Percentiles rank a stretch among this genome's conserved stretches.
phyloP scores from a whole-genome alignment of 2,329 filamentous ascomycete species.

The Alternaria ventricosa region DNA sequence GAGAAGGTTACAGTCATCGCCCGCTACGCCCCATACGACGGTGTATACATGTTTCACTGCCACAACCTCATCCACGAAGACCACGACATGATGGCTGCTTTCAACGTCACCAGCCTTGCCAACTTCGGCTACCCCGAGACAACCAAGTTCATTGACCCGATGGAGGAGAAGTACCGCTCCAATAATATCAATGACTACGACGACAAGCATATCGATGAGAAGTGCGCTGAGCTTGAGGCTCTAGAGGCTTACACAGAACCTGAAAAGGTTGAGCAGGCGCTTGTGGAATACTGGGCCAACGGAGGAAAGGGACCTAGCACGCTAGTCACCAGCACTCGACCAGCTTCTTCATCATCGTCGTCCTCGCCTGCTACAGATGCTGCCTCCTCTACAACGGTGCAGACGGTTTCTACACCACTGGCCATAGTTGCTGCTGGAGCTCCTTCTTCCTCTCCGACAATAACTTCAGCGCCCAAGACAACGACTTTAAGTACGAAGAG shows the following conservation, averaged over 20 bases:
- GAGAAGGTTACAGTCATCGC: slow-evolving; percentile 51
- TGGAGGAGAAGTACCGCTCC: slow-evolving; percentile 38
- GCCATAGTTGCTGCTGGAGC: not conserved
- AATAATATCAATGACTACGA: slow-evolving; percentile 30
- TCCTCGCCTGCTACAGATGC: not conserved
- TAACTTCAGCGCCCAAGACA: slow-evolving; percentile 6
- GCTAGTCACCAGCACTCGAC: slow-evolving; percentile 15
- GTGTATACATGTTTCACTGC: slow-evolving; percentile 59
- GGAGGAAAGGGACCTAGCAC: slow-evolving; percentile 23
- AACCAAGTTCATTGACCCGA: slow-evolving; percentile 43
- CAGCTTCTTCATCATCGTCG: not conserved
- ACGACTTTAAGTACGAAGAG: slow-evolving; percentile 9
- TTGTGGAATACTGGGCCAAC: slow-evolving; percentile 38
- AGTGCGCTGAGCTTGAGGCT: slow-evolving; percentile 31
- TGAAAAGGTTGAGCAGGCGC: slow-evolving; percentile 29
- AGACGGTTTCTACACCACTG: not conserved
- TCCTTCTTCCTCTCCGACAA: not conserved
- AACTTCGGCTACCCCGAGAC: slow-evolving; percentile 44
- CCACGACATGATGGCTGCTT: slow-evolving; percentile 55
- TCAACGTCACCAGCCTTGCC: slow-evolving; percentile 50
- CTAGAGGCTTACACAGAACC: slow-evolving; percentile 40
- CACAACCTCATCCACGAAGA: slow-evolving; percentile 57
- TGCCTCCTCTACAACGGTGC: not conserved
- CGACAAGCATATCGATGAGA: slow-evolving; percentile 30
- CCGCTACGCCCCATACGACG: slow-evolving; percentile 51